These are phyloP conservation scores for Rhodotorula kratochvilovae DNA, from an alignment of 768 basidiomycete genomes.

Conservation along the genomic window DNA sequence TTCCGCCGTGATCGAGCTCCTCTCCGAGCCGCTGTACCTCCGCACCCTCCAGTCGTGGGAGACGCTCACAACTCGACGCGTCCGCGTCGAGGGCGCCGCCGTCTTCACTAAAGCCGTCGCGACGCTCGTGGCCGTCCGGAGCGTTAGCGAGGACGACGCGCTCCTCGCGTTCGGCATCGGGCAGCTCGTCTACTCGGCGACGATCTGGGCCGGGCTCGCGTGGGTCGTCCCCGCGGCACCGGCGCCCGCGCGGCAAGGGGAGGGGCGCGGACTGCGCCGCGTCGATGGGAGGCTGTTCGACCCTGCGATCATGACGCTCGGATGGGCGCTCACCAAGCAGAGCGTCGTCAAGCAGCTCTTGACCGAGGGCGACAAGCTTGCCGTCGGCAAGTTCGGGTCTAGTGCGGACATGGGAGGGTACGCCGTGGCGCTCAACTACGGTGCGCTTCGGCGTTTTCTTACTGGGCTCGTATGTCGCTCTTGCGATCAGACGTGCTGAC, in stretches of 20 bases:
- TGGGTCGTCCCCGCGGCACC: slow-evolving; percentile 44
- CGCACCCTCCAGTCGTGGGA: slow-evolving; percentile 59
- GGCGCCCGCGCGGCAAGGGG: not conserved
- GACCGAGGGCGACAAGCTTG: slow-evolving; percentile 89
- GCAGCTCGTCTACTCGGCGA: slow-evolving; percentile 67
- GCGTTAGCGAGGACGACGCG: slow-evolving; percentile 51
- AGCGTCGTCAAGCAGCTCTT: slow-evolving; percentile 88
- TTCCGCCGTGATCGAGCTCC: slow-evolving; percentile 70
- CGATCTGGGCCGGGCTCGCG: slow-evolving; percentile 31
- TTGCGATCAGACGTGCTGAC: not conserved
- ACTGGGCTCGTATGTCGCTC: not conserved
- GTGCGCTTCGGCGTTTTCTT: slow-evolving; percentile 50
- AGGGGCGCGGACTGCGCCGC: not conserved
- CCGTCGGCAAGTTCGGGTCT: slow-evolving; percentile 77
- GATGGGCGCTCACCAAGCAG: slow-evolving; percentile 78
- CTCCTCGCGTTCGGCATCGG: slow-evolving; percentile 82
- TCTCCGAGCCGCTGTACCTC: slow-evolving; percentile 78
- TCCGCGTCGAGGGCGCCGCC: slow-evolving; percentile 71
- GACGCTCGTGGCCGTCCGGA: slow-evolving; percentile 64
- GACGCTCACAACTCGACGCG: slow-evolving; percentile 64
- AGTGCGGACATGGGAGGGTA: slow-evolving; percentile 88
- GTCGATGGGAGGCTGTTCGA: slow-evolving; percentile 14
- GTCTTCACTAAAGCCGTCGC: slow-evolving; percentile 67
- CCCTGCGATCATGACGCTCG: slow-evolving; percentile 50
- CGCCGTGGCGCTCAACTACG: slow-evolving; percentile 92